A percentile compares a stretch with the other conserved stretches of the same genome.
phyloP scores from a whole-genome alignment of 1,139 yeast genomes.

The Yamadazyma dushanensis region DNA sequence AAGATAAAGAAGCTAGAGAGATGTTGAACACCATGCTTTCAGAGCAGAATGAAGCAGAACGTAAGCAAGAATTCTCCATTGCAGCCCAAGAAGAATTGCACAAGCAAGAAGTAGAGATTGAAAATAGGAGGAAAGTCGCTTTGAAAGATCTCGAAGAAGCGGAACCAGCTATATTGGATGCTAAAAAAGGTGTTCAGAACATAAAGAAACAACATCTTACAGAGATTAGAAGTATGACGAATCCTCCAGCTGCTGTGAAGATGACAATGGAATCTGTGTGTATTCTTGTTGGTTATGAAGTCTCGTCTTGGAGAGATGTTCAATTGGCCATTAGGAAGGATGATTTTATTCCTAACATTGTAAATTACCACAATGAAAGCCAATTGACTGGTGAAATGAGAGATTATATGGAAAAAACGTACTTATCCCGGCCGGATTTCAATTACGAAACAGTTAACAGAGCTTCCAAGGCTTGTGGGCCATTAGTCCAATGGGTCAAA shows the following conservation, averaged over 20 bases:
- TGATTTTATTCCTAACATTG: constrained; percentile 84
- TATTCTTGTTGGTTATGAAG: constrained; percentile 71
- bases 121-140: constrained; percentile 55
- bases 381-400: constrained; percentile 58
- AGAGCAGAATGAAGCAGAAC: constrained; percentile 90
- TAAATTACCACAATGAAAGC: constrained; percentile 64
- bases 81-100: constrained; percentile 72
- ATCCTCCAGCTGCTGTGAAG: constrained; percentile 90
- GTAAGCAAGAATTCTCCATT: constrained; percentile 83
- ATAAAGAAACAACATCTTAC: constrained; percentile 91
- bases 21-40: constrained; percentile 78
- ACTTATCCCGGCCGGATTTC: constrained; percentile 63
- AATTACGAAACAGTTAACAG: constrained; percentile 76
- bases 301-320: constrained; percentile 76
- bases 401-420: constrained; percentile 55
- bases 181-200: constrained; percentile 83
- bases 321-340: constrained; percentile 79
- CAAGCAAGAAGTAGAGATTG: constrained; percentile 64
- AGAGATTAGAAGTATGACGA: constrained; percentile 83
- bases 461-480: constrained; percentile 96
- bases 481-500: constrained; percentile 82
- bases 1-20: constrained; percentile 67
- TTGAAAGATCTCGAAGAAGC: constrained; percentile 67
- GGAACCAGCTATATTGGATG: constrained; percentile 83
- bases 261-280: constrained; percentile 89